phyloP scores from a whole-genome alignment of 1,139 yeast species.

The Spencermartinsiella ligniputridi region DNA sequence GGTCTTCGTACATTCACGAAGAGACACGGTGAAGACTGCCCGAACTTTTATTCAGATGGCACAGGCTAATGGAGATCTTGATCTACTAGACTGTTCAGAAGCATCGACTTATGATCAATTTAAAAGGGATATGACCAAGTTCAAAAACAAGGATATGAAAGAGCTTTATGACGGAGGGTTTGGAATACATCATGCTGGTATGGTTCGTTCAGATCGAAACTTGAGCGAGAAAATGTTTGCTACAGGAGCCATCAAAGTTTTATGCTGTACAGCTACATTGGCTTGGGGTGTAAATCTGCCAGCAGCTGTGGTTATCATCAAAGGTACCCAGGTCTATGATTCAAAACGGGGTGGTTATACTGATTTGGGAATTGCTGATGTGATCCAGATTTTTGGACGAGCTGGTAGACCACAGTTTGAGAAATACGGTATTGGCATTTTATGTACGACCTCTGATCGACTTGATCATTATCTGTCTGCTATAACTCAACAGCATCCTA shows the following conservation, averaged over 20 bases:
- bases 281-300: slow-evolving; percentile 99
- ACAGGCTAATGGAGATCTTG: slow-evolving; percentile 48
- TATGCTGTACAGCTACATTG: slow-evolving; percentile 94
- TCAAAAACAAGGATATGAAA: slow-evolving; percentile 71
- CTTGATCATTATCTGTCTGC: slow-evolving; percentile 83
- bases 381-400: slow-evolving; percentile 96
- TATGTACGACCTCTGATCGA: slow-evolving; percentile 77
- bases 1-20: slow-evolving; percentile 95
- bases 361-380: slow-evolving; percentile 93
- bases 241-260: slow-evolving; percentile 79
- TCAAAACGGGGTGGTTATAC: slow-evolving; percentile 91
- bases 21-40: slow-evolving; percentile 85
- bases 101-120: slow-evolving; percentile 44
- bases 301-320: slow-evolving; percentile 94
- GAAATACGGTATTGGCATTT: slow-evolving; percentile 83
- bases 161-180: slow-evolving; percentile 81
- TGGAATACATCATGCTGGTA: slow-evolving; percentile 97
- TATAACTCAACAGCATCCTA: slow-evolving; percentile 93
- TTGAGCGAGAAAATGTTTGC: slow-evolving; percentile 83
- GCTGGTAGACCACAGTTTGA: slow-evolving; percentile 99
- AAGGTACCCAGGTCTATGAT: slow-evolving; percentile 95
- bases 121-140: slow-evolving; percentile 65
- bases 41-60: slow-evolving; percentile 69
- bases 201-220: slow-evolving; percentile 87
- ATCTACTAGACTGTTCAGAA: slow-evolving; percentile 59